Evolutionary conservation across 768 basidiomycete species (phyloP).

Genomic region (Strobilomyces confusus): DNA sequence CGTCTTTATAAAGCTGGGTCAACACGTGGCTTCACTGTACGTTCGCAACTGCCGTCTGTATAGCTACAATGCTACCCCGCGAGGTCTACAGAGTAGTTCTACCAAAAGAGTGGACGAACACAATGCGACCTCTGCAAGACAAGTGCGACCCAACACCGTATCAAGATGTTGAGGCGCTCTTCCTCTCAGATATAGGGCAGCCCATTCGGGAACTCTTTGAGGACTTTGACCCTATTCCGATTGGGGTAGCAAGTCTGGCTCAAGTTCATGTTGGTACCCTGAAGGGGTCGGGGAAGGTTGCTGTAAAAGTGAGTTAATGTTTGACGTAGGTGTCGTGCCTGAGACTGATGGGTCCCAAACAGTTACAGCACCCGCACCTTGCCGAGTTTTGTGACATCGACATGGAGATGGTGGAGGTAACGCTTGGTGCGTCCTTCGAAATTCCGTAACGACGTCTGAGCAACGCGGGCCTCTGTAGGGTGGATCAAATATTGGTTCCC

Average conservation of each 20-base stretch:
- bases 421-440: conserved; percentile 46
- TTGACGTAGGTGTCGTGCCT: not conserved
- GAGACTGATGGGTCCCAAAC: conserved; percentile 7
- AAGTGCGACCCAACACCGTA: conserved; percentile 88
- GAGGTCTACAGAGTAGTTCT: conserved; percentile 43
- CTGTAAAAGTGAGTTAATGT: conserved; percentile 64
- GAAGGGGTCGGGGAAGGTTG: conserved; percentile 70
- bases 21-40: conserved; percentile 74
- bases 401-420: conserved; percentile 77
- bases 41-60: conserved; percentile 24
- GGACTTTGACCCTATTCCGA: conserved; percentile 81
- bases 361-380: conserved; percentile 91
- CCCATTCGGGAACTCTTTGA: conserved; percentile 74
- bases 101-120: conserved; percentile 59
- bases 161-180: conserved; percentile 69
- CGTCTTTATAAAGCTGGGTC: conserved; percentile 86
- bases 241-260: conserved; percentile 93
- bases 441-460: not conserved
- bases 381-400: conserved; percentile 91
- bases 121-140: conserved; percentile 73
- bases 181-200: conserved; percentile 73
- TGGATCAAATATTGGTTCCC: conserved; percentile 94
- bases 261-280: conserved; percentile 89
- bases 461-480: conserved; percentile 34
- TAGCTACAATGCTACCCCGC: conserved; percentile 8